Percentiles rank a stretch among this genome's conserved stretches.
Evolutionary conservation across 2,329 filamentous ascomycete genomes (phyloP).

Genomic region (Phoma sp.): DNA sequence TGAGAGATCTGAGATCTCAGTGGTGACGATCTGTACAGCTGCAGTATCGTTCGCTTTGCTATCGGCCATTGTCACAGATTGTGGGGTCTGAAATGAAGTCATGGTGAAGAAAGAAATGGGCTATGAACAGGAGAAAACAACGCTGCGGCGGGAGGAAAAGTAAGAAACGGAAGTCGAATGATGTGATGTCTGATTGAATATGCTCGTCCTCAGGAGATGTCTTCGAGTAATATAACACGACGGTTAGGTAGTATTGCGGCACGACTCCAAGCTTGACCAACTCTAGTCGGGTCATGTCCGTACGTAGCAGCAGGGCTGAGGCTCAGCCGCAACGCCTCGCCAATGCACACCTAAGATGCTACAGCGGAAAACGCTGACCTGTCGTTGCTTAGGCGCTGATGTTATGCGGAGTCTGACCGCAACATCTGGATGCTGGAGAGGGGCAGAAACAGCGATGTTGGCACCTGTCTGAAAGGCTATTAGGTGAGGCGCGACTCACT

Average conservation of each 20-base stretch:
- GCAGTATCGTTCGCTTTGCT: not conserved
- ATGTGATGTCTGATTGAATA: not conserved
- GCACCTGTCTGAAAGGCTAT: not conserved
- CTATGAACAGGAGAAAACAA: not conserved
- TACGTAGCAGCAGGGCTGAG: conserved; percentile 3
- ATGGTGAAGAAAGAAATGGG: not conserved
- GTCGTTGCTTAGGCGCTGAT: conserved; percentile 4
- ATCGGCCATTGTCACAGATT: not conserved
- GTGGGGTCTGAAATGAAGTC: conserved; percentile 4
- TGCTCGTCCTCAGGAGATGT: not conserved
- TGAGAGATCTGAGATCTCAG: conserved; percentile 2
- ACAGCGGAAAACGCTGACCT: not conserved
- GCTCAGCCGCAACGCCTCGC: conserved; percentile 19
- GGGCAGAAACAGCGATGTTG: not conserved
- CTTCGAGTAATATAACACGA: conserved; percentile 1
- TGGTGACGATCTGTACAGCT: not conserved
- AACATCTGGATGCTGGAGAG: not conserved
- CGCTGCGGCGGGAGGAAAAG: too few relatives aligned
- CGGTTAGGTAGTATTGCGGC: conserved; percentile 6
- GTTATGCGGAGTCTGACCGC: conserved; percentile 1
- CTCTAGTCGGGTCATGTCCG: not conserved
- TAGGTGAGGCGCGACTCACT: conserved; percentile 1
- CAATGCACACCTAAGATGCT: not conserved
- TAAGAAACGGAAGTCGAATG: too few relatives aligned
- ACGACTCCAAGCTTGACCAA: not conserved